Evolutionary conservation across 1,139 yeast genomes (phyloP), one percentile per base, ranked within the genome.

Genomic region (Kodamaea sp.): DNA sequence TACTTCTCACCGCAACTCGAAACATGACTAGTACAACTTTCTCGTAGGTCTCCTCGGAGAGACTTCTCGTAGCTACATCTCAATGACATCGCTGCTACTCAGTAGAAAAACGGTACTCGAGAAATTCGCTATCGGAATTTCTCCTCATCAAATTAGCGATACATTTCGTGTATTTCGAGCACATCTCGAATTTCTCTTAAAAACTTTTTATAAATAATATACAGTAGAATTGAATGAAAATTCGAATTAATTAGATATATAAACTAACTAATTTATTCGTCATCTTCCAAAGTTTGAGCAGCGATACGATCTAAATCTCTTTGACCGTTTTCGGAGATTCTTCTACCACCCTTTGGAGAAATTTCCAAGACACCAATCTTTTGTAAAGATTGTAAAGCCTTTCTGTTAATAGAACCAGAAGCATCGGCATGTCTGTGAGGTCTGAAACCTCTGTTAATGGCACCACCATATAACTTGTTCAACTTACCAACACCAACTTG

Each of bases 271-370:
- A 59, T 53, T 68, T 70, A 70, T 72, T 82, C 87, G 72, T 86
- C 95, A 65, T 83, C 80, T 78, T 86, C 95, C 74, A 87, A 82
- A 71, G 96, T 88, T 80, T 90, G 97, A 71, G 96, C 96, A 69
- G 98, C 98, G 75, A 92, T 92, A 85, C 98, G 97, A 80, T 92
- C 99, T 80, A 92, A 86, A 81, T 92, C 99, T 85, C 98, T 90
- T 81, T 92, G 97, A 71, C 99, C 99, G 78, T 89, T 87, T 74
- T 89, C 97, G 54, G 97, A 85, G 83, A 92, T 87, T 79, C 92
- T 89, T 84, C 99, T 94, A 74, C 98, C 98, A 74, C 97, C 97
- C 78, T 88, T 89, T 75, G 90, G 87, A 68, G 96, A 82, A 71
- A 85, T 80, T 79, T 92, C 98, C 63, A 92, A 79, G 60, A 92